Conservation (phyloP, 1,284 basidiomycete genomes). For the Tilletia walkeri region DNA sequence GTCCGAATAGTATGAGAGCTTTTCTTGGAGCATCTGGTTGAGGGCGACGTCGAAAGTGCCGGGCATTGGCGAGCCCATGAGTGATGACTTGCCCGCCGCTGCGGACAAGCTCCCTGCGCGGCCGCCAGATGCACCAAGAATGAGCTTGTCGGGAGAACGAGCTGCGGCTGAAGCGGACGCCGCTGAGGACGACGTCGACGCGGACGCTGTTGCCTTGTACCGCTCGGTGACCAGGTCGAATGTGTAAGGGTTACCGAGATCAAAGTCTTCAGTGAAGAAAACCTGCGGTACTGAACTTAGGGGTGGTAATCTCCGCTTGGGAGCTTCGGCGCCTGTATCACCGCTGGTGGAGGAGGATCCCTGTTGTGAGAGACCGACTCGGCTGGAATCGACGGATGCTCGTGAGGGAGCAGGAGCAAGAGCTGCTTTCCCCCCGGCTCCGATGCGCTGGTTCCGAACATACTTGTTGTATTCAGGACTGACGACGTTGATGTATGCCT, state of each 20-base stretch:
- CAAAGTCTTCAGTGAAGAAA: slow-evolving; percentile 75
- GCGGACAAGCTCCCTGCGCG: slow-evolving; percentile 4
- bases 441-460: slow-evolving; percentile 46
- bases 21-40: slow-evolving; percentile 74
- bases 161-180: slow-evolving; percentile 10
- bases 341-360: too few relatives aligned
- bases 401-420: background rate
- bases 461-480: slow-evolving; percentile 49
- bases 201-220: slow-evolving; percentile 39
- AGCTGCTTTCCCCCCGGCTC: slow-evolving; percentile 31
- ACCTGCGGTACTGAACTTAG: slow-evolving; percentile 74
- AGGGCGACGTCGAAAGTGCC: slow-evolving; percentile 50
- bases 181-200: slow-evolving; percentile 18
- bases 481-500: slow-evolving; percentile 44
- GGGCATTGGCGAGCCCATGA: slow-evolving; percentile 14
- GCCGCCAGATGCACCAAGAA: background rate
- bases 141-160: slow-evolving; percentile 10
- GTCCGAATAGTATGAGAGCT: slow-evolving; percentile 87
- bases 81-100: background rate
- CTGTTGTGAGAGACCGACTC: background rate
- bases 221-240: slow-evolving; percentile 78
- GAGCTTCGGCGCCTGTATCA: slow-evolving; percentile 24
- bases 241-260: slow-evolving; percentile 78
- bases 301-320: slow-evolving; percentile 52
- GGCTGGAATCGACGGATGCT: slow-evolving; percentile 12